Evolutionary conservation across 345 rosid genomes (phyloP).

Genomic region (Raphanus raphanistrum): DNA sequence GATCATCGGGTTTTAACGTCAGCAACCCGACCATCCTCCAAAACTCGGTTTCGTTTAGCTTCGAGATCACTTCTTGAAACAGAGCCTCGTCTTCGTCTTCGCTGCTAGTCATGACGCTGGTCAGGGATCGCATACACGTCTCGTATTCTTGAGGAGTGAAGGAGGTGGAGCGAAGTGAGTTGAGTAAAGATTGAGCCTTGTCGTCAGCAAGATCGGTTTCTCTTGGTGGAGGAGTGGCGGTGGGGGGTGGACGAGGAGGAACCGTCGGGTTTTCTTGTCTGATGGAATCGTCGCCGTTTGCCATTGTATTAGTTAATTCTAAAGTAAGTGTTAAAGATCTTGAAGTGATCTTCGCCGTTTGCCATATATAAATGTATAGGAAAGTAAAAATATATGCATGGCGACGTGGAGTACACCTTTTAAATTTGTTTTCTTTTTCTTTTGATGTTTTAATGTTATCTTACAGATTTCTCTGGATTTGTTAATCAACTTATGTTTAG

Average conservation of each 20-base stretch:
- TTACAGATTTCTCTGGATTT: neutral
- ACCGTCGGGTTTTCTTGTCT: neutral
- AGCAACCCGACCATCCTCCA: neutral
- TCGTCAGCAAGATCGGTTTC: neutral
- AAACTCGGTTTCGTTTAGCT: neutral
- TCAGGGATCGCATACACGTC: neutral
- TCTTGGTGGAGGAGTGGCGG: neutral
- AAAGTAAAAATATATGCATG: neutral
- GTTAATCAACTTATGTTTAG: neutral
- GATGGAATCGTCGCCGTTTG: neutral
- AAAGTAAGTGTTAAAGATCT: neutral
- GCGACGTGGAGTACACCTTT: neutral
- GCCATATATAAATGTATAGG: neutral
- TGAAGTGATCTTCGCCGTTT: too few species aligned
- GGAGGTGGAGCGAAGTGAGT: neutral
- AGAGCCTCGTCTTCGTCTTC: neutral
- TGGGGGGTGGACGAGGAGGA: neutral
- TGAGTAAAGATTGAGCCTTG: neutral
- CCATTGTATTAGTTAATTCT: neutral
- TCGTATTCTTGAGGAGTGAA: neutral
- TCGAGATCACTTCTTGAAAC: neutral
- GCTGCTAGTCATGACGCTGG: constrained; percentile 7
- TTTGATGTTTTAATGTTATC: too few species aligned
- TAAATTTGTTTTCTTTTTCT: too few species aligned
- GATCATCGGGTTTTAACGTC: neutral